Conservation (phyloP, 1,284 basidiomycete genomes). For the Austroboletus niveus region DNA sequence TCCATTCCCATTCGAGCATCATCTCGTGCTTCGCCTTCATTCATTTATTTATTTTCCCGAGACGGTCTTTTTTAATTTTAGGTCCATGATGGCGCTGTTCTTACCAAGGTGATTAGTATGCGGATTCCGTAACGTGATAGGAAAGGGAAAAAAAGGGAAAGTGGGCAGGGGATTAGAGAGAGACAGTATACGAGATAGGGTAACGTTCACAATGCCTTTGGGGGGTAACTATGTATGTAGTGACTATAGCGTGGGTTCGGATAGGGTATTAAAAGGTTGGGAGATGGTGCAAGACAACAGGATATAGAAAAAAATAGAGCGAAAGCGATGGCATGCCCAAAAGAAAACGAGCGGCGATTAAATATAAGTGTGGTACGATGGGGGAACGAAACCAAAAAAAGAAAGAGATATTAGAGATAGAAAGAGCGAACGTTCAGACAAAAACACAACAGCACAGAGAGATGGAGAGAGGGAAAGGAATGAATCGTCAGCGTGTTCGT, state of each 20-base stretch:
- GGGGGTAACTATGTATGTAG: too few relatives aligned
- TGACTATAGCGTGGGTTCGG: too few relatives aligned
- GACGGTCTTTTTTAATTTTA: too few relatives aligned
- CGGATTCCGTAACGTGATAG: constrained; percentile 12
- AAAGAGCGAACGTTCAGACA: background rate
- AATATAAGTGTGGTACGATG: constrained; percentile 17
- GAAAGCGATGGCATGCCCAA: constrained; percentile 9
- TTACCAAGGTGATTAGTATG: constrained; percentile 8
- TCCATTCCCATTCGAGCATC: too few relatives aligned
- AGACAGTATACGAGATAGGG: too few relatives aligned
- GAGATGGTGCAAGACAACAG: constrained; percentile 24
- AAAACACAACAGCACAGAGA: background rate
- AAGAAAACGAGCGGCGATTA: constrained; percentile 19
- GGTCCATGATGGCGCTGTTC: too few relatives aligned
- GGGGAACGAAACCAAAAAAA: background rate
- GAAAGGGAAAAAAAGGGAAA: too few relatives aligned
- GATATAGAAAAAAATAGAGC: background rate
- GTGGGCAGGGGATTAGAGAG: too few relatives aligned
- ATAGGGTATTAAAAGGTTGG: background rate
- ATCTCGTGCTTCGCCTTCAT: too few relatives aligned
- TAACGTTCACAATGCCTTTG: too few relatives aligned
- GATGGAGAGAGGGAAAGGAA: background rate
- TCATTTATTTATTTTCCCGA: too few relatives aligned
- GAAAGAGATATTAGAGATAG: background rate
- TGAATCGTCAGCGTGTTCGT: constrained; percentile 17